Percentiles rank a stretch among this genome's conserved stretches.
phyloP scores from a whole-genome alignment of 768 basidiomycete genomes.

The Chalciporus sphaerocephalus region DNA sequence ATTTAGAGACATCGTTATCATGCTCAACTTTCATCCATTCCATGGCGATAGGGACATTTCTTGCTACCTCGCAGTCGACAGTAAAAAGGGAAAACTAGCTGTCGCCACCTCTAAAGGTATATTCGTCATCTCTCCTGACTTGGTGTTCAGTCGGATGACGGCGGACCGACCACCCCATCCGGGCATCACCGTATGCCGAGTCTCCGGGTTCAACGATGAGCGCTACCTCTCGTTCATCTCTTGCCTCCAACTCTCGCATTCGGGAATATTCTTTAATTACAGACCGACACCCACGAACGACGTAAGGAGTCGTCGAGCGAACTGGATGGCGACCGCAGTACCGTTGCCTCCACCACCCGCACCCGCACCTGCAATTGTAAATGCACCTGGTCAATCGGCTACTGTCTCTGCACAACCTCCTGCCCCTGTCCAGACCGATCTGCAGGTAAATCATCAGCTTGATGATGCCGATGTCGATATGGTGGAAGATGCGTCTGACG shows the following conservation, averaged over 20 bases:
- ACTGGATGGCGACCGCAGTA: no score
- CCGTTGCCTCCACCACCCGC: no score
- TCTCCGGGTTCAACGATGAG: slow-evolving; percentile 14
- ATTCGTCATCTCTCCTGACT: slow-evolving; percentile 24
- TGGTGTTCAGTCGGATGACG: slow-evolving; percentile 15
- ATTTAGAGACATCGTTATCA: slow-evolving; percentile 34
- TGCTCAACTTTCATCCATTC: slow-evolving; percentile 23
- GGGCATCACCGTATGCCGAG: slow-evolving; percentile 24
- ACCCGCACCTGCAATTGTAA: no score
- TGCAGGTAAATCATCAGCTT: background rate
- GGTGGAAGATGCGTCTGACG: slow-evolving; percentile 6
- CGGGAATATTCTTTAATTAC: slow-evolving; percentile 46
- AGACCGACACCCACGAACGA: slow-evolving; percentile 6
- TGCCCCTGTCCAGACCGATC: no score
- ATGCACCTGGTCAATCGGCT: background rate
- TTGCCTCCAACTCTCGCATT: slow-evolving; percentile 54
- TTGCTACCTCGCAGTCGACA: slow-evolving; percentile 47
- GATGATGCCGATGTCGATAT: slow-evolving; percentile 10
- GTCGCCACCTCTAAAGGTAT: slow-evolving; percentile 40
- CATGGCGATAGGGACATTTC: slow-evolving; percentile 25
- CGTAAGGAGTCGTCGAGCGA: background rate
- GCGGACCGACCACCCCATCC: slow-evolving; percentile 32
- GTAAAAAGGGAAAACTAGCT: slow-evolving; percentile 36
- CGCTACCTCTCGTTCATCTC: slow-evolving; percentile 30
- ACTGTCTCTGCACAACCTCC: background rate